Percentiles rank a stretch among this genome's conserved stretches.
Evolutionary conservation across 805 yeast genomes (phyloP).

Genomic region (Nakazawaea pomicola): DNA sequence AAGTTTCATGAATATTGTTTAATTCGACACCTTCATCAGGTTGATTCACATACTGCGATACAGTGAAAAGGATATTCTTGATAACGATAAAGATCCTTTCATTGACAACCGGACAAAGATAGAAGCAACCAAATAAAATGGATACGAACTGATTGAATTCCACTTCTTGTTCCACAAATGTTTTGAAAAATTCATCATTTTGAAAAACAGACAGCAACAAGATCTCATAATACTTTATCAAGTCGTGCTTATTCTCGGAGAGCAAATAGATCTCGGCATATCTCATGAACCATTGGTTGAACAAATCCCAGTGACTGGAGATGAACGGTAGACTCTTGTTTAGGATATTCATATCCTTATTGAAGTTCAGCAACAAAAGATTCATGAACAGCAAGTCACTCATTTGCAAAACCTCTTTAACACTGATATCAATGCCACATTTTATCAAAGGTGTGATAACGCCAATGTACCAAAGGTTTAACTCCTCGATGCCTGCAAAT

Average conservation of each 20-base stretch:
- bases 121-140: slow-evolving; percentile 6
- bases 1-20: not conserved
- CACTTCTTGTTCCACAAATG: not conserved
- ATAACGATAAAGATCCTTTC: slow-evolving; percentile 9
- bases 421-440: not conserved
- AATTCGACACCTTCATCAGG: not conserved
- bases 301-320: not conserved
- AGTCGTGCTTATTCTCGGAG: not conserved
- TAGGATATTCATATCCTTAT: not conserved
- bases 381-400: not conserved
- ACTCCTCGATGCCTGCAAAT: not conserved
- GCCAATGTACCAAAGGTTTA: not conserved
- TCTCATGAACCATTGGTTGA: slow-evolving; percentile 9
- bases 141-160: slow-evolving; percentile 3
- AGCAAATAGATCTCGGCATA: not conserved
- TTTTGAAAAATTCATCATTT: slow-evolving; percentile 4
- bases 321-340: not conserved
- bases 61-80: slow-evolving; percentile 9
- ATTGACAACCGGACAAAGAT: slow-evolving; percentile 10
- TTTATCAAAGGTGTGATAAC: slow-evolving; percentile 5
- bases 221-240: slow-evolving; percentile 1
- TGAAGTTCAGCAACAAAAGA: not conserved
- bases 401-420: not conserved
- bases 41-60: slow-evolving; percentile 1
- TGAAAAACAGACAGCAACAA: slow-evolving; percentile 6